These are phyloP conservation scores for Tylopilus subfusipes DNA, from an alignment of 768 basidiomycete genomes.

Conservation along the genomic window DNA sequence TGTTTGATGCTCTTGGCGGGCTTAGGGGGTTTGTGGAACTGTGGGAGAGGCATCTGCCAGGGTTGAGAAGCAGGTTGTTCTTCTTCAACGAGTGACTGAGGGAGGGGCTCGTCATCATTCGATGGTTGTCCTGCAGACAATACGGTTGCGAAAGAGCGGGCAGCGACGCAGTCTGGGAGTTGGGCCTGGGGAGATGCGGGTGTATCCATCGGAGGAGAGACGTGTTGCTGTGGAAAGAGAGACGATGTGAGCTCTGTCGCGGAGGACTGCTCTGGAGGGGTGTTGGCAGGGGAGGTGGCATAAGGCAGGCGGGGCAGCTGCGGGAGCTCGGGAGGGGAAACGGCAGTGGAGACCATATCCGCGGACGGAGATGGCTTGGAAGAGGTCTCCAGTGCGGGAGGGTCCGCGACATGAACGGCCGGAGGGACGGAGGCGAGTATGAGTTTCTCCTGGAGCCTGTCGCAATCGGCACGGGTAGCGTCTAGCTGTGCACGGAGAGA, in stretches of 20 bases:
- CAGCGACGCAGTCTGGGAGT: conserved; percentile 33
- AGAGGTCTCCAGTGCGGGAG: neutral
- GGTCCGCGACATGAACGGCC: neutral
- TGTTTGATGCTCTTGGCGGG: conserved; percentile 39
- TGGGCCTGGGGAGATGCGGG: conserved; percentile 34
- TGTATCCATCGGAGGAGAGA: conserved; percentile 26
- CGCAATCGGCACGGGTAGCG: conserved; percentile 31
- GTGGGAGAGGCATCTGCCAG: conserved; percentile 25
- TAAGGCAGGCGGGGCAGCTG: conserved; percentile 8
- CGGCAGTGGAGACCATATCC: neutral
- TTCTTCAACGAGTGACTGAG: conserved; percentile 25
- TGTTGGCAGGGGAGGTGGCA: neutral
- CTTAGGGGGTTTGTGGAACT: conserved; percentile 17
- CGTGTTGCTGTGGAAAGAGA: conserved; percentile 18
- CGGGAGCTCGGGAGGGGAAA: conserved; percentile 6
- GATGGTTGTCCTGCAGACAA: conserved; percentile 28
- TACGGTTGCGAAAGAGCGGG: conserved; percentile 34
- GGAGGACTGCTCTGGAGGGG: conserved; percentile 7
- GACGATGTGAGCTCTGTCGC: conserved; percentile 17
- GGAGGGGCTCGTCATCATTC: conserved; percentile 23
- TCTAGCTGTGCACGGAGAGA: conserved; percentile 35
- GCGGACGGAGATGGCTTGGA: conserved; percentile 6
- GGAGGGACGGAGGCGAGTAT: neutral
- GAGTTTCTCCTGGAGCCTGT: conserved; percentile 30
- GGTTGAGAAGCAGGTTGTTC: conserved; percentile 9